Evolutionary conservation across 495 filamentous ascomycete species (phyloP), one percentile per base, ranked within the genome.

Genomic region (Xylaria nigripes): DNA sequence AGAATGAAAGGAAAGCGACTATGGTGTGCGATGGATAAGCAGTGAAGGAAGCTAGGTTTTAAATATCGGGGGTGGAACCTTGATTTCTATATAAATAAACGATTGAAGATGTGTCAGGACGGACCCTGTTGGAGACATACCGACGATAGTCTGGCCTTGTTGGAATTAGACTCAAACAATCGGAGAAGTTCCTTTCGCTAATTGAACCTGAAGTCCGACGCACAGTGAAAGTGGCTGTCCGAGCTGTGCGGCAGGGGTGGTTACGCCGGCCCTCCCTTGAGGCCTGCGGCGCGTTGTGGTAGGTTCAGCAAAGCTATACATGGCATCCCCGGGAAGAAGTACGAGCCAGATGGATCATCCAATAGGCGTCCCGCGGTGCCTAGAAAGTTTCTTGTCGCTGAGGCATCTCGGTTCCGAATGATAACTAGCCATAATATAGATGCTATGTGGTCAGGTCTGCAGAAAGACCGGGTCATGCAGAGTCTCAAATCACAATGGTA

Each of bases 121-220:
- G 71, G 71, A 75, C 70, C 63, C 63, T 60, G 69, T 72, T 75
- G 72, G 72, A 75, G 72, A 67, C 59, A 73, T 63, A 66, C 72
- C 72, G 72, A 70, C 57, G 36, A 40, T 9, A 40, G 16, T 19
- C n/a, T n/a, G n/a, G 36, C 2, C n/a, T 40, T 40, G 52, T 18
- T 47, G 42, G 29, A 50, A 48, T 56, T 41, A 51, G 44, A 49
- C 57, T 59, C 51, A 36, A 36, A 22, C 27, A 25, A 41, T 30
- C 24, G 7, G 23, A 22, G 36, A 47, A 7, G 23, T 30, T 47
- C 30, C 25, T 51, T 54, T 55, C 15, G 50, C 51, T 38, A 43
- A 51, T 23, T 50, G 30, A 29, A 8, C 50, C 15, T 27, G 50
- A 59, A 38, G 56, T 66, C 63, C 63, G 63, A 45, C 23, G 49